Percentiles rank a stretch among this genome's conserved stretches.
phyloP scores from a whole-genome alignment of 2,329 filamentous ascomycete genomes.

The Neonectria faginata region DNA sequence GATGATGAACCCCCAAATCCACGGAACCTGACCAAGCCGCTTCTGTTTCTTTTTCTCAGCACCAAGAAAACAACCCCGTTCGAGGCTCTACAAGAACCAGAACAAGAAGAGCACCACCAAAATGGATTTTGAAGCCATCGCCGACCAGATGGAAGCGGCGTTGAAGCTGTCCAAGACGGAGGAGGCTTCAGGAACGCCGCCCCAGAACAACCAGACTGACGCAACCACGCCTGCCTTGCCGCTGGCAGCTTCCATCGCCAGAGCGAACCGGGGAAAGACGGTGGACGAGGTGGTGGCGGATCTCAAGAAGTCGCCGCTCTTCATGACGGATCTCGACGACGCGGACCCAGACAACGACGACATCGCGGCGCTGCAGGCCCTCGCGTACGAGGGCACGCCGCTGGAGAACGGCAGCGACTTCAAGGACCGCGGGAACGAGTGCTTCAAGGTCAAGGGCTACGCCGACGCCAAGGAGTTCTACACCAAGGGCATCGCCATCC shows the following conservation, averaged over 20 bases:
- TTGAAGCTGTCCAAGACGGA: slow-evolving; percentile 41
- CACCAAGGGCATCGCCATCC: slow-evolving; percentile 81
- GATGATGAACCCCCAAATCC: slow-evolving; percentile 25
- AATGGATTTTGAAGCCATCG: slow-evolving; percentile 59
- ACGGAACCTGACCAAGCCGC: slow-evolving; percentile 16
- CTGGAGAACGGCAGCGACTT: slow-evolving; percentile 86
- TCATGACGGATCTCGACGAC: slow-evolving; percentile 94
- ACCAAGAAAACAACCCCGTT: neutral
- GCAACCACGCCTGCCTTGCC: slow-evolving; percentile 59
- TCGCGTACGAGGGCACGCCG: slow-evolving; percentile 93
- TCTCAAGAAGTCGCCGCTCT: slow-evolving; percentile 78
- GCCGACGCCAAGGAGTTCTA: slow-evolving; percentile 92
- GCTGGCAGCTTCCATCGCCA: slow-evolving; percentile 55
- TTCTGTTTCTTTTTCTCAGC: slow-evolving; percentile 8
- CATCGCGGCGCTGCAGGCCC: slow-evolving; percentile 86
- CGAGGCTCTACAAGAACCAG: neutral
- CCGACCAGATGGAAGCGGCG: slow-evolving; percentile 54
- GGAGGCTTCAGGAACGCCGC: slow-evolving; percentile 12
- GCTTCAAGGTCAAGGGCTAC: slow-evolving; percentile 79
- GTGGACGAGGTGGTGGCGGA: slow-evolving; percentile 68
- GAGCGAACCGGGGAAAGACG: slow-evolving; percentile 56
- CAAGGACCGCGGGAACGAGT: slow-evolving; percentile 92
- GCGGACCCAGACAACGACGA: slow-evolving; percentile 83
- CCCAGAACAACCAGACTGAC: slow-evolving; percentile 23
- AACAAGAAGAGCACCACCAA: slow-evolving; percentile 13